phyloP scores from a whole-genome alignment of 768 basidiomycete genomes.

The Lactifluus piperatus region DNA sequence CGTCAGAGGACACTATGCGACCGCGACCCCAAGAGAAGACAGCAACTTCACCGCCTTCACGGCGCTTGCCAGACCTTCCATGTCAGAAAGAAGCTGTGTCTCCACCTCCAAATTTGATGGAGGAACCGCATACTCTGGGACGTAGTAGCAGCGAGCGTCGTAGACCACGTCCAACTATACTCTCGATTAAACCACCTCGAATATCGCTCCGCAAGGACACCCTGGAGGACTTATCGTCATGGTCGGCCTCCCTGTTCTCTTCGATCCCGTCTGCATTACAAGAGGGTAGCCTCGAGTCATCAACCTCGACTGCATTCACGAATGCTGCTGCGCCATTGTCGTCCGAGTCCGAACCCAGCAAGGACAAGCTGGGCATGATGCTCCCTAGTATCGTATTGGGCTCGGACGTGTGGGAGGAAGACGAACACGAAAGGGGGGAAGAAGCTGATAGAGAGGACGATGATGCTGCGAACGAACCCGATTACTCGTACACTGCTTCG shows the following conservation, averaged over 20 bases:
- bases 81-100: background rate
- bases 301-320: background rate
- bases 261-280: constrained; percentile 15
- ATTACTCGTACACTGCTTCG: constrained; percentile 10
- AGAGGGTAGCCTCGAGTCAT: background rate
- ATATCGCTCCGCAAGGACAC: constrained; percentile 19
- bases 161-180: background rate
- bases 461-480: background rate
- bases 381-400: constrained; percentile 13
- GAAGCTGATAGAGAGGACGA: background rate
- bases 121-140: background rate
- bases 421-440: background rate
- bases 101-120: background rate
- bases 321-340: background rate
- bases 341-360: background rate
- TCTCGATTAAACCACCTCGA: constrained; percentile 19
- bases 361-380: background rate
- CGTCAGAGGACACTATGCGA: background rate
- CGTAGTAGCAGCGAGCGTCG: background rate
- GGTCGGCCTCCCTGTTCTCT: constrained; percentile 20
- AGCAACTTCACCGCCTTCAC: background rate
- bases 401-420: constrained; percentile 1
- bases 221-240: constrained; percentile 17
- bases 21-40: constrained; percentile 4
- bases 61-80: background rate